Conservation (phyloP, 352 stramenopile genomes). For the Pythium vanterpoolii region DNA sequence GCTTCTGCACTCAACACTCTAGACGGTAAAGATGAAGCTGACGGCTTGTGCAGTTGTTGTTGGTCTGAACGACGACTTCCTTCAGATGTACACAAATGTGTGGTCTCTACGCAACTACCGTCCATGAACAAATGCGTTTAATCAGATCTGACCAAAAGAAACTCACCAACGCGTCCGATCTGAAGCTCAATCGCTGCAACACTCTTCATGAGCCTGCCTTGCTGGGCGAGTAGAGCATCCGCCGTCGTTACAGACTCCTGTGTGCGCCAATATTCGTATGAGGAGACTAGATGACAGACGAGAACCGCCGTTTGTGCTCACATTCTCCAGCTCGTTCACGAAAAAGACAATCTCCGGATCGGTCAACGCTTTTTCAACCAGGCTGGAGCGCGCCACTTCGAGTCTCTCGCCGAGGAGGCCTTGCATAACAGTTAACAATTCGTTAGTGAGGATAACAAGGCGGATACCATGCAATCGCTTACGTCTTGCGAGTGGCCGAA, state of each 20-base stretch:
- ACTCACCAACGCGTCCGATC: not conserved
- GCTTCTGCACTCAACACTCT: not conserved
- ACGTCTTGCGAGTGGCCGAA: conserved; percentile 43
- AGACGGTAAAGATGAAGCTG: not conserved
- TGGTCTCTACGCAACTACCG: not conserved
- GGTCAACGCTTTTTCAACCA: conserved; percentile 57
- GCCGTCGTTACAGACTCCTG: conserved; percentile 7
- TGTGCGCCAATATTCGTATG: not conserved
- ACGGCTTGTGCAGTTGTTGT: not conserved
- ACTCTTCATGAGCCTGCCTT: conserved; percentile 9
- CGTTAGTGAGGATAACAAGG: not conserved
- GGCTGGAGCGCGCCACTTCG: conserved; percentile 36
- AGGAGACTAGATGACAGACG: not conserved
- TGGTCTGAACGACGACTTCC: not conserved
- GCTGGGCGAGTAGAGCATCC: conserved; percentile 4
- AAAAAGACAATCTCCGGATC: conserved; percentile 73
- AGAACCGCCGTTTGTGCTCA: conserved; percentile 14
- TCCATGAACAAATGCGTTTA: not conserved
- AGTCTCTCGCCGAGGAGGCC: conserved; percentile 43
- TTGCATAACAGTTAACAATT: conserved; percentile 2
- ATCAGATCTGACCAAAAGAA: not conserved
- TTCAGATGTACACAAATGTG: not conserved
- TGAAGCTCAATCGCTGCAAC: conserved; percentile 2
- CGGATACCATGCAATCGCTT: not conserved
- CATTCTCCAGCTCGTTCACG: conserved; percentile 68